Base-by-base conservation (phyloP, 306 rosid genomes). In the Hippophae rhamnoides region DNA sequence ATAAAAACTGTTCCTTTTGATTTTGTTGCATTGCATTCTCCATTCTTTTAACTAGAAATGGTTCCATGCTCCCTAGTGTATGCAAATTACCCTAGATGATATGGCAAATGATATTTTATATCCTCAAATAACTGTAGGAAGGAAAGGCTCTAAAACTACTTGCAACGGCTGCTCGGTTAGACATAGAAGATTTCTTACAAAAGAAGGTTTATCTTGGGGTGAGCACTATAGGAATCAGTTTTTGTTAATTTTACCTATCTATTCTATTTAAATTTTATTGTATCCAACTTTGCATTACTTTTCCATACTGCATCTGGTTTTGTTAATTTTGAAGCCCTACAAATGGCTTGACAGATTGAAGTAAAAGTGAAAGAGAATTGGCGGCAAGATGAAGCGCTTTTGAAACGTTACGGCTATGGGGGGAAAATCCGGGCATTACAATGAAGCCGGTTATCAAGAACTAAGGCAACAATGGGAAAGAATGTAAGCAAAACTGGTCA, bases 161-260 rank as follows among this genome's bases (percentile, higher is more conserved):
- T 43, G 99, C 99, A 65, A 92, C 86, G 11, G 99, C 96, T 61
- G 79, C 99, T 2, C 89, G 96, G 58, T 95, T 88, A 43, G 95
- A 92, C 61, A 78, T 86, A 27, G 99, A 92, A 76, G 81, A 80
- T 67, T 92, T 92, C 68, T 65, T 92, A 51, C 99, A 88, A 76
- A 86, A 88, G 84, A 88, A 92, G 83, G 99, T 88, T 42, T 92
- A 60, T 75, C 88, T 92, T 5, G 93, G 88, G 99, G 99, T 88
- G 60, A 52, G 50, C 41, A 43, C 63, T 9, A 47, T 11, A 54
- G 41, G 41, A 47, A 13, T 50, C 52, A n/a, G 10, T 55, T 48
- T 43, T 1, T 62, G 7, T 48, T 0, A 25, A 13, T 68, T 54
- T 57, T 62, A 47, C 11, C 60, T 48, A 13, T 10, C 51, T 1